Evolutionary conservation across 257 asterid genomes (phyloP), one percentile per base, ranked within the genome.

Genomic region (Nicotiana knightiana): DNA sequence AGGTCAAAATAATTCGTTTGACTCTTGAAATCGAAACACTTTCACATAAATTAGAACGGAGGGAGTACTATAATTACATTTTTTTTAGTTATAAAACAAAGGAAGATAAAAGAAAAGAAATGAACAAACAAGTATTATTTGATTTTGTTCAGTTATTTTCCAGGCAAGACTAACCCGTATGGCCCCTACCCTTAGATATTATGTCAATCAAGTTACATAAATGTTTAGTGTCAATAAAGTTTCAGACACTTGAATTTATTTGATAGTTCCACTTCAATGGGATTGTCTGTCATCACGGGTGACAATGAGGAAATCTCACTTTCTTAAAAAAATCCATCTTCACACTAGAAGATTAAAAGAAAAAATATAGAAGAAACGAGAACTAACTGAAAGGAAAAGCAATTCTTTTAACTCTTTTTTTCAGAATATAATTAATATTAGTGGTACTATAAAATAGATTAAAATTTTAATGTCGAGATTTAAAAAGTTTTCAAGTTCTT

Each of bases 151-250:
- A 51, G 39, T 51, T 51, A 63, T 58, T 75, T 26, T 75, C 79
- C 51, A 6, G 76, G 58, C 58, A 53, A 46, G 28, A 4, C 4
- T 17, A 35, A 78, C 4, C 13, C 21, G 24, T 58, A 58, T 32
- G 76, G 63, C 76, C 82, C 76, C 82, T 80, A 73, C 79, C 79
- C 79, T 46, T 80, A 61, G 55, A 18, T 10, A 59, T 51, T 4
- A 18, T 28, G 9, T 24, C 77, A 83, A 79, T 86, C 76, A 86
- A 67, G 77, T 46, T 65, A 79, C 68, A 86, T 88, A 82, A 85
- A 84, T 78, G 85, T 9, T 32, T 46, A 18, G 39, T 10, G 61
- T 80, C 77, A 65, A 73, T 73, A 24, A 3, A 71, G 62, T 24
- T 21, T 13, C 13, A 48, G 24, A 46, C 62, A 48, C 79, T 73